Conservation (phyloP, 1,284 basidiomycete genomes). For the Gomphus sp. region DNA sequence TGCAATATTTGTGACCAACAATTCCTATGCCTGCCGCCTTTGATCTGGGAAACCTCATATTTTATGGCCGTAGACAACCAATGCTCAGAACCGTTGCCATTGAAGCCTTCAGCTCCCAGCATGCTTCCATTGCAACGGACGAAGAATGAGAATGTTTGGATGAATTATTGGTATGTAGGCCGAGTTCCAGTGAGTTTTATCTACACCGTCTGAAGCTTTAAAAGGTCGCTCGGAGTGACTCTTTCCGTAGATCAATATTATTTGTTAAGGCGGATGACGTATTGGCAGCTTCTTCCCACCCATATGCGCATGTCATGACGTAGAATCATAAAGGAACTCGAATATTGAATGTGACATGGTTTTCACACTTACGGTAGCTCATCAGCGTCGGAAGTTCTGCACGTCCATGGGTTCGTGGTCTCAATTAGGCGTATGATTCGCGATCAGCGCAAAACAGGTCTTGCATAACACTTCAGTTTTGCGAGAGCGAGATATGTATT, state of each 20-base stretch:
- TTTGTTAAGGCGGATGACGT: neutral
- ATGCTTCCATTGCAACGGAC: neutral
- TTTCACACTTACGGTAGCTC: too few relatives aligned
- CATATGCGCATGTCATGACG: slow-evolving; percentile 36
- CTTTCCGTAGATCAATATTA: slow-evolving; percentile 1
- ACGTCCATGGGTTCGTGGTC: too few relatives aligned
- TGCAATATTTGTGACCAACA: neutral
- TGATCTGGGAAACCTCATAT: neutral
- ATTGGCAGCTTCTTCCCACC: neutral
- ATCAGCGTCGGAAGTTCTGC: too few relatives aligned
- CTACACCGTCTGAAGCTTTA: neutral
- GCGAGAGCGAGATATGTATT: too few relatives aligned
- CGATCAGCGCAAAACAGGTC: too few relatives aligned
- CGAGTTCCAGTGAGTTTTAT: neutral
- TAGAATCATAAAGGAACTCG: slow-evolving; percentile 51
- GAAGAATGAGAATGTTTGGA: too few relatives aligned
- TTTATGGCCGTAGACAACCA: neutral
- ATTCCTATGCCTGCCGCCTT: neutral
- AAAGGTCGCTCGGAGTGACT: neutral
- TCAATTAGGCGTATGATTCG: too few relatives aligned
- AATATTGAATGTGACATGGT: too few relatives aligned
- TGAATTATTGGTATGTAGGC: neutral
- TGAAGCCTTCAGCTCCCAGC: neutral
- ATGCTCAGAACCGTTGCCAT: neutral
- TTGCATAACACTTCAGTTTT: too few relatives aligned